Evolutionary conservation across 225 moss, liverwort and hornwort species (phyloP), one percentile per base, ranked within the genome.

Genomic region (Marchantia paleacea): DNA sequence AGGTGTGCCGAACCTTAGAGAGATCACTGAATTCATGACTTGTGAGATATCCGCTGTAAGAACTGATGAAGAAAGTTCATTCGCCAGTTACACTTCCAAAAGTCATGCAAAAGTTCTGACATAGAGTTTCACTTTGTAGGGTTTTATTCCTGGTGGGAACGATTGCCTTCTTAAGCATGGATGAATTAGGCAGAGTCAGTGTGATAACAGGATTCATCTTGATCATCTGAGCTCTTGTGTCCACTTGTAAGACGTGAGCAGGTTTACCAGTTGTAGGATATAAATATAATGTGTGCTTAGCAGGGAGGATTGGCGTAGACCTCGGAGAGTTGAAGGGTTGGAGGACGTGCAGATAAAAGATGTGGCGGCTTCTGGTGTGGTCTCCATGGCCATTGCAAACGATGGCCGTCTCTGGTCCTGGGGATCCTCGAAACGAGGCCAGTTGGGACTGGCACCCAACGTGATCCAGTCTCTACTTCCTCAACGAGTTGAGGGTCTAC

Each of bases 401-500:
- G 94, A 97, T 79, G 94, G 92, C 71, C 90, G 94, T 0, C 62
- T 97, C 67, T 97, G 96, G 96, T 88, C 87, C 53, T 97, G 93
- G 93, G 96, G 96, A 61, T 89, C 74, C 52, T 97, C 96, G n/a
- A 93, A 92, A 81, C 91, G 94, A 30, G 96, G 96, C 53, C 96
- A 97, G 83, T 87, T 97, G 76, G 96, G 96, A 49, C 86, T 93
- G 25, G 89, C 88, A 53, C 60, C 82, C 49, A 61, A 77, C 71
- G 52, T 89, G 80, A 83, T 67, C 62, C 85, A 92, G 53, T 89
- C 90, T 72, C 73, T 68, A 22, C 53, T 60, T 19, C 96, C 96
- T 76, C 88, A 75, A 66, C 89, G 31, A 71, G 84, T 97, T 73
- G 39, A 82, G 73, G 83, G 83, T 75, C 83, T 94, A 73, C 82